A percentile compares a stretch with the other conserved stretches of the same genome.
These are phyloP conservation scores for Sarcocystis neurona DNA, from an alignment of 169 alveolate genomes.

Conservation along the genomic window DNA sequence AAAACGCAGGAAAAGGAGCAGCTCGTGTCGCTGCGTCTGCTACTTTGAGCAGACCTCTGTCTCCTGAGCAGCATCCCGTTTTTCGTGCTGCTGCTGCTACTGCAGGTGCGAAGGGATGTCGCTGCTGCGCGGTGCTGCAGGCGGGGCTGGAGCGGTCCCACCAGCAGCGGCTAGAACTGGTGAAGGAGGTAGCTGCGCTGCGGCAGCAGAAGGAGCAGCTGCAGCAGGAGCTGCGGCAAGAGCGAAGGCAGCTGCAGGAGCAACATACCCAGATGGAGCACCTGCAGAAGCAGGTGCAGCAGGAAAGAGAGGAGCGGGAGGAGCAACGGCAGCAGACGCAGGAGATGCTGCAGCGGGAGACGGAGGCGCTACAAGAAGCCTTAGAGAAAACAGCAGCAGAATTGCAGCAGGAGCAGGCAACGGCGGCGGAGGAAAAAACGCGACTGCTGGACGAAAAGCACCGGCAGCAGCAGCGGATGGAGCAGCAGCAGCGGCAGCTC, in stretches of 20 bases:
- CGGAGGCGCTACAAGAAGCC: neutral
- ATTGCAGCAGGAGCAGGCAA: too few relatives aligned
- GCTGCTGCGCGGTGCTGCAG: too few relatives aligned
- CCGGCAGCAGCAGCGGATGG: too few relatives aligned
- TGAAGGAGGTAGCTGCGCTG: neutral
- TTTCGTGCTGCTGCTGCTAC: too few relatives aligned
- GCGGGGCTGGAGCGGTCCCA: slow-evolving; percentile 1
- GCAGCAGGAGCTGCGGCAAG: neutral
- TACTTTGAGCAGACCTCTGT: neutral
- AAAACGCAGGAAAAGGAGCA: slow-evolving; percentile 10
- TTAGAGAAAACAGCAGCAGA: too few relatives aligned
- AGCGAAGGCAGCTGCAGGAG: neutral
- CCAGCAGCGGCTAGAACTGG: neutral
- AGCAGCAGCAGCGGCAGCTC: too few relatives aligned
- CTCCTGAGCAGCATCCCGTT: too few relatives aligned
- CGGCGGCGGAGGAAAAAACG: too few relatives aligned
- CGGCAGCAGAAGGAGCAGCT: neutral
- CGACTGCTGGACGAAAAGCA: too few relatives aligned
- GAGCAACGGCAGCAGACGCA: neutral
- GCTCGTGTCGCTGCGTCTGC: too few relatives aligned
- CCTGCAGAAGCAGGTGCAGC: neutral
- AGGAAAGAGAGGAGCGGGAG: neutral
- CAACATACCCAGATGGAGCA: neutral
- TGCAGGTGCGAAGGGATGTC: too few relatives aligned
- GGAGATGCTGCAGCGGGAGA: neutral